Evolutionary conservation across 202 grass and related monocot genomes (phyloP), one percentile per base, ranked within the genome.

Genomic region (Schoenoplectus triqueter): DNA sequence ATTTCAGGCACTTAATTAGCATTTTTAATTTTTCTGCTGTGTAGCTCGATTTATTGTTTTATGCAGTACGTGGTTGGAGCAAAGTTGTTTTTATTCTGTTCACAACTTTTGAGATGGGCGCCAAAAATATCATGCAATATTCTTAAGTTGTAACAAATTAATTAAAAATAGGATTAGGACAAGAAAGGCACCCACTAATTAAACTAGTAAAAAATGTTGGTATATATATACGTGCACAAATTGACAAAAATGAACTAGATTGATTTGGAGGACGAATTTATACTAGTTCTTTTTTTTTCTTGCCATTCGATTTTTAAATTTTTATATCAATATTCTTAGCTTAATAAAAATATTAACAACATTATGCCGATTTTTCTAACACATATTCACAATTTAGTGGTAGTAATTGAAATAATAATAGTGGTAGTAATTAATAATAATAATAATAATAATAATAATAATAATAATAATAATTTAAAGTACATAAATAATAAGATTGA

Each of bases 61-160:
- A 73, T 13, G 47, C 47, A 10, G 20, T 0, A 22, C 1, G 48
- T 39, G 72, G 72, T 75, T 55, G 72, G 18, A 75, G 54, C 48
- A 1, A 20, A 75, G 22, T 52, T 75, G 10, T 55, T 75, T 51
- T 51, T 75, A 75, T 54, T 51, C 19, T 52, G 44, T 31, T 31
- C 31, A 39, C 0, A 75, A 3, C 48, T 75, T 19, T 54, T 55
- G 72, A 52, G 19, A 13, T 21, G 3, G 10, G 72, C 3, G 11
- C 48, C 71, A 52, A 74, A 54, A 22, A 74, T 74, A 22, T 74
- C 71, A 21, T 45, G 5, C 42, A 45, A 45, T 69, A 63, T 67
- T 41, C 18, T 52, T 22, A 17, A 45, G 40, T 45, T 46, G 31
- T 31, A 31, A 31, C 6, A 10, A 74, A 74, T 3, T 10, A 54